These are phyloP conservation scores for Rhododendron molle DNA, from an alignment of 148 eudicot genomes.

Conservation along the genomic window DNA sequence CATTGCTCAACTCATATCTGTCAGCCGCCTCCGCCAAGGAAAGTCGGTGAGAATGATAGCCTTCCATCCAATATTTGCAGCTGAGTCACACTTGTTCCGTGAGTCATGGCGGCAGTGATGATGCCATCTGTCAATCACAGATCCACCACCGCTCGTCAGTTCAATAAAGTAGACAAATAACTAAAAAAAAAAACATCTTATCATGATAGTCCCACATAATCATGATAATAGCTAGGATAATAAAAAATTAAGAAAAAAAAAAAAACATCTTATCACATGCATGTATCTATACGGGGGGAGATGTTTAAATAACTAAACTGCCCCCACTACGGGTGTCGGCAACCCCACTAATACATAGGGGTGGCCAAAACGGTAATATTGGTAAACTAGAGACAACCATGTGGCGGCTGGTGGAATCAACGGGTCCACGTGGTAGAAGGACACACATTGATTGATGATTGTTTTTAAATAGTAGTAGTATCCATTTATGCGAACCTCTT, in stretches of 20 bases:
- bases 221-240: too few species aligned
- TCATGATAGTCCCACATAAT: too few species aligned
- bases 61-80: background rate
- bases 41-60: background rate
- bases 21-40: background rate
- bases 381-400: background rate
- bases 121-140: background rate
- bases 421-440: background rate
- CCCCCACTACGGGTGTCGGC: background rate
- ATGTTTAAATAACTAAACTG: background rate
- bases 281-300: background rate
- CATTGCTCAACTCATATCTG: too few species aligned
- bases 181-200: background rate
- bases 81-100: background rate
- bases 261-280: background rate
- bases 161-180: background rate
- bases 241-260: too few species aligned
- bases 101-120: background rate
- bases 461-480: too few species aligned
- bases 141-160: background rate
- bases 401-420: background rate
- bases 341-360: background rate
- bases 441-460: too few species aligned
- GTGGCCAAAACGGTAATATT: background rate
- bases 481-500: too few species aligned